phyloP scores from a whole-genome alignment of 1,139 yeast genomes.

The Candida sp. region DNA sequence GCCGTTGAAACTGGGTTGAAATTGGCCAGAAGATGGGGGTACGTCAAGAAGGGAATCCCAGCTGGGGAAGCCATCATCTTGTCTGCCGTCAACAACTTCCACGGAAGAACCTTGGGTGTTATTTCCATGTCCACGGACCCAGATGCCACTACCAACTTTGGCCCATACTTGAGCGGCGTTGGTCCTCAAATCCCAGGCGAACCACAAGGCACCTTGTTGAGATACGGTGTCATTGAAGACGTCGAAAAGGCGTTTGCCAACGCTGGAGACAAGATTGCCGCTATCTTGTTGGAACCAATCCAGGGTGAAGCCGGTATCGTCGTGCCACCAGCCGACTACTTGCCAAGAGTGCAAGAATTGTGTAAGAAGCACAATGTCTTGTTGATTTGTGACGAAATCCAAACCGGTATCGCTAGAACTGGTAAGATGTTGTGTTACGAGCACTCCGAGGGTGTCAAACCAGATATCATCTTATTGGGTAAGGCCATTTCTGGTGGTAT shows the following conservation, averaged over 20 bases:
- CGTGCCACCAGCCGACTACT: conserved; percentile 87
- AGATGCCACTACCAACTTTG: conserved; percentile 87
- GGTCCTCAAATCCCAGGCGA: conserved; percentile 82
- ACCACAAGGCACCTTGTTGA: conserved; percentile 53
- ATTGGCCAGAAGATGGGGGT: conserved; percentile 98
- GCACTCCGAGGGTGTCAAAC: conserved; percentile 78
- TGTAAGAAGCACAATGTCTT: conserved; percentile 86
- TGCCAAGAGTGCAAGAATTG: conserved; percentile 70
- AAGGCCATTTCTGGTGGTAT: conserved; percentile 98
- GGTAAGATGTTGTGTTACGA: conserved; percentile 94
- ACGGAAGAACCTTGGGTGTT: conserved; percentile 95
- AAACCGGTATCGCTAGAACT: conserved; percentile 97
- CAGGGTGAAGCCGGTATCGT: conserved; percentile 99
- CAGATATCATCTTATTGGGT: conserved; percentile 88
- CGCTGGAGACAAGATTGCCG: conserved; percentile 93
- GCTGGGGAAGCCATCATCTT: conserved; percentile 84
- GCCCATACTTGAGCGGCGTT: conserved; percentile 86
- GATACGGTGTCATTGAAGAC: conserved; percentile 87
- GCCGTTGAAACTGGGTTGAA: conserved; percentile 97
- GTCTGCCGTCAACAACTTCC: conserved; percentile 90
- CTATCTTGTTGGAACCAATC: conserved; percentile 91
- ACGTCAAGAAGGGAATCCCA: conserved; percentile 83
- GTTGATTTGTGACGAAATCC: conserved; percentile 95
- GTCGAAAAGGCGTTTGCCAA: conserved; percentile 80
- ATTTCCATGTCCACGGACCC: conserved; percentile 97